Base-by-base conservation (phyloP, 106 monocot species). In the Vanilla planifolia region DNA sequence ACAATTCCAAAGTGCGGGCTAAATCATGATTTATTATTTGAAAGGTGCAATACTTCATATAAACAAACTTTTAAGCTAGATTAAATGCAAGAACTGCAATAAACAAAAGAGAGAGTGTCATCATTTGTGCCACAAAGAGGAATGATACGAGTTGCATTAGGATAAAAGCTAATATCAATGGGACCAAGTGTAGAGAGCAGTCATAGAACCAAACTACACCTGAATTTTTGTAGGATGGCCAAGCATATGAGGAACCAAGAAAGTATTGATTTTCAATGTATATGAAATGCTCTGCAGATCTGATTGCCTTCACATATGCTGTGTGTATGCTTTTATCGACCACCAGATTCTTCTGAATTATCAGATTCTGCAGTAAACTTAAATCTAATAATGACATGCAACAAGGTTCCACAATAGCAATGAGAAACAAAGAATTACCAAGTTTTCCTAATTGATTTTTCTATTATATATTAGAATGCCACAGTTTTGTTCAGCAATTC, bases 181-280 rank as follows among this genome's bases (percentile, higher is more conserved):
- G 47, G 33, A 15, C 7, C 30, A 50, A 19, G 39, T 33, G 37
- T n/a, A n/a, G n/a, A 17, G 24, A 42, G 0, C 51, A 33, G 40
- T 37, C 33, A 48, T 14, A 71, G 57, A 40, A 71, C 16, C 11
- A 51, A 9, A 63, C 3, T 47, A 57, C 40, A 95, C 94, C 94
- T 80, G 86, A 29, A 73, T 77, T 83, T 41, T 62, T 74, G 57
- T 94, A 94, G 33, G 85, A 85, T 62, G 85, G 80, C 94, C 94
- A 95, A 60, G 59, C 77, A 71, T 80, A 95, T 33, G 86, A 95
- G 46, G 94, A 95, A 71, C 94, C 94, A 71, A 95, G 67, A 72
- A 95, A 95, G 71, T 95, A 95, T 60, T 95, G 94, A 48, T 95
- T 95, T 75, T 95, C 94, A 27, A 95, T 95, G 60, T 95, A 95